phyloP scores from a whole-genome alignment of 2,329 filamentous ascomycete genomes.

The Fonsecaea multimorphosa region DNA sequence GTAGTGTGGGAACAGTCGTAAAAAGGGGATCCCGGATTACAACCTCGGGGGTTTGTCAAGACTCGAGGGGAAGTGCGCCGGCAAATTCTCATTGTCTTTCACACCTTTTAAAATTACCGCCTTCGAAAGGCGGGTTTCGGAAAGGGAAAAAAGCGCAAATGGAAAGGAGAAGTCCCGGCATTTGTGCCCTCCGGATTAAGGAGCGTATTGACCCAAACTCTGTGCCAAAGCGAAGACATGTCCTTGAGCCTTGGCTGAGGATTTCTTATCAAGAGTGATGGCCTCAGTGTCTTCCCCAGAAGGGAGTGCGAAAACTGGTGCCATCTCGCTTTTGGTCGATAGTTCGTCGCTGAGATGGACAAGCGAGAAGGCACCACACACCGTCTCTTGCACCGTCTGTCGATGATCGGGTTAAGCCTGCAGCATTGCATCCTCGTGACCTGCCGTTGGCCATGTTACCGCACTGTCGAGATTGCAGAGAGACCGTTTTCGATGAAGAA shows the following conservation, averaged over 20 bases:
- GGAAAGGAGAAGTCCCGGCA: constrained; percentile 4
- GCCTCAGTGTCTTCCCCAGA: neutral
- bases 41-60: neutral
- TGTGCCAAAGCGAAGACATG: neutral
- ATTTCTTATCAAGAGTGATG: neutral
- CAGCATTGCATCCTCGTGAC: neutral
- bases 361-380: neutral
- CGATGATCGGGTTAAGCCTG: neutral
- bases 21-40: neutral
- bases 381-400: neutral
- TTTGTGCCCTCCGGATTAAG: neutral
- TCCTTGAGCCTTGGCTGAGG: neutral
- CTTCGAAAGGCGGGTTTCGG: neutral
- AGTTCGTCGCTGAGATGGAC: constrained; percentile 2
- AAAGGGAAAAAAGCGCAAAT: neutral
- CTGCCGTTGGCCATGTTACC: neutral
- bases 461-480: neutral
- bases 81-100: neutral
- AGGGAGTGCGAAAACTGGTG: neutral
- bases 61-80: neutral
- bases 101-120: neutral
- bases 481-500: neutral
- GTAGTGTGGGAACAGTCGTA: neutral
- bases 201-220: neutral
- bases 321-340: constrained; percentile 21